Base-by-base conservation (phyloP, 1,284 basidiomycete species). In the Ceratobasidium papillatum region DNA sequence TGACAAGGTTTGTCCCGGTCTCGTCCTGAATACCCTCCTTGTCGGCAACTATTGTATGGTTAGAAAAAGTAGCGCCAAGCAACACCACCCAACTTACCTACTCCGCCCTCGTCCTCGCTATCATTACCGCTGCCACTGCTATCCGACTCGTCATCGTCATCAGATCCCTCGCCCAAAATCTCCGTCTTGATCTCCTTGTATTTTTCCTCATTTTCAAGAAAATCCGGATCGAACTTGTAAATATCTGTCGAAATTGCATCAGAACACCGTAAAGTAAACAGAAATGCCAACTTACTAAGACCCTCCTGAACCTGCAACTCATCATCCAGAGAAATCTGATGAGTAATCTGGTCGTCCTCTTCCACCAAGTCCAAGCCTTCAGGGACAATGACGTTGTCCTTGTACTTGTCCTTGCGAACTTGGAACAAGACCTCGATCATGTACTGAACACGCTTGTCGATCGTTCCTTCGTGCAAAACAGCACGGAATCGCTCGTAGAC, bases 381-480 rank as follows among this genome's bases (percentile, higher is more conserved):
- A 0, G 94, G 91, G 58, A 99, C 84, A 77, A 94, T 90, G 25
- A 96, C 96, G 81, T 99, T 98, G 82, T 99, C 97, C 86, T 98
- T 98, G 87, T 95, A 99, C 82, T 94, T 95, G 86, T 99, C 98
- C 84, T 98, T 97, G 78, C 97, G 88, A 11, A 98, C 94, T 82
- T 98, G 96, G 93, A 98, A 98, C 68, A 98, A 86, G 3, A 99
- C 97, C 83, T 99, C 98, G 80, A 99, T 96, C 98, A 99, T 99
- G 84, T 98, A 99, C 81, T 99, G 97, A 32, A 98, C 95, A 78
- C 98, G 90, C 80, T 99, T 96, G 80, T 93, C 95, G 82, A 99
- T 97, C 51, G 88, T 85, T 58, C 95, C 96, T 82, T 99, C 98
- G 83, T 99, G 98, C 54, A 99, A 85, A 5, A 99, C 95, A 0